Evolutionary conservation across 139 green algal species (phyloP).

Genomic region (Coelastrella sp.): DNA sequence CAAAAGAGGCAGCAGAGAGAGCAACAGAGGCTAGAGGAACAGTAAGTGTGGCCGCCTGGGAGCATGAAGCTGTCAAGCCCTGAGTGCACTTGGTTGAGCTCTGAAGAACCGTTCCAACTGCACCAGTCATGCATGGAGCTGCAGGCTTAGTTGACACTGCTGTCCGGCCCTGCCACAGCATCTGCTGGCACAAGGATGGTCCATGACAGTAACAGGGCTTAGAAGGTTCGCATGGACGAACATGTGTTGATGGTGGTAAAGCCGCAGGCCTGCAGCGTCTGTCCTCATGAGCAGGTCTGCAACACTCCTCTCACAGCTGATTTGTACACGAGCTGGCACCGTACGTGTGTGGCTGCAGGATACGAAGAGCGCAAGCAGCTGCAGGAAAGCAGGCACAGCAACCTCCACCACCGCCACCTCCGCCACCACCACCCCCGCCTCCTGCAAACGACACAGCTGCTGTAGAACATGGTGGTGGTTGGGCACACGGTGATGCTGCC

Average conservation of each 20-base stretch:
- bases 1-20: conserved; percentile 14
- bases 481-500: background rate
- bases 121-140: background rate
- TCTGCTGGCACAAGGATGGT: too few species aligned
- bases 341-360: background rate
- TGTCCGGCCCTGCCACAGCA: too few species aligned
- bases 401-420: background rate
- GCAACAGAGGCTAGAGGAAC: conserved; percentile 40
- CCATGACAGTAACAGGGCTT: too few species aligned
- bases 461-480: background rate
- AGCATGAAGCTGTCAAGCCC: background rate
- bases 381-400: conserved; percentile 12
- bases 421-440: background rate
- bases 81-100: too few species aligned
- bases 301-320: too few species aligned
- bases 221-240: too few species aligned
- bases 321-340: too few species aligned
- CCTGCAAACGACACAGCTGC: background rate
- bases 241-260: too few species aligned
- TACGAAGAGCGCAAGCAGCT: conserved; percentile 23
- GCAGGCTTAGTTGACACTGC: too few species aligned
- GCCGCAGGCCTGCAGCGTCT: too few species aligned
- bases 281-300: too few species aligned
- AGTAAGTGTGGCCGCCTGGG: conserved; percentile 11
- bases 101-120: background rate